These are phyloP conservation scores for Leucosporidium yakuticum DNA, from an alignment of 768 basidiomycete genomes.

Conservation along the genomic window DNA sequence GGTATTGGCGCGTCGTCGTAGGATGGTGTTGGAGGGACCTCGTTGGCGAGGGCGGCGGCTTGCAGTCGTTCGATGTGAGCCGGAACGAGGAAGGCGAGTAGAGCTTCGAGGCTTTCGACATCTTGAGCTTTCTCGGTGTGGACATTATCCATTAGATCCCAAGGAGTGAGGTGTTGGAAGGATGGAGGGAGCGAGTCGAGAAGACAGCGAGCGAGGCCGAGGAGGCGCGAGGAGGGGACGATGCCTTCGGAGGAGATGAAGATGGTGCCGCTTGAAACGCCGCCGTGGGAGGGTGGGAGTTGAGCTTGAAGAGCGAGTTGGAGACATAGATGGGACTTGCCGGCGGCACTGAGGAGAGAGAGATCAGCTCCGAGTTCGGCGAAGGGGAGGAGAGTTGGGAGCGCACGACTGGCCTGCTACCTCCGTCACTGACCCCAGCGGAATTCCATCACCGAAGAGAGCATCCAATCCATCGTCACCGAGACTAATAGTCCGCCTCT, in stretches of 20 bases:
- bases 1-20: conserved; percentile 48
- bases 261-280: conserved; percentile 62
- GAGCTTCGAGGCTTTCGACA: conserved; percentile 44
- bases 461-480: background rate
- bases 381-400: background rate
- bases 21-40: conserved; percentile 35
- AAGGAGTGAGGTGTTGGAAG: conserved; percentile 8
- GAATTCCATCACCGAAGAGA: background rate
- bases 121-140: conserved; percentile 55
- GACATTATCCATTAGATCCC: conserved; percentile 42
- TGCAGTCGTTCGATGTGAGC: conserved; percentile 47
- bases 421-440: conserved; percentile 4
- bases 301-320: conserved; percentile 77
- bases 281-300: conserved; percentile 55
- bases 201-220: conserved; percentile 35
- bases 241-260: conserved; percentile 69
- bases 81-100: conserved; percentile 44
- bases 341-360: conserved; percentile 62
- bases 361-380: background rate
- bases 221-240: conserved; percentile 62
- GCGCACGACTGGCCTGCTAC: conserved; percentile 8
- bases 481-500: conserved; percentile 11
- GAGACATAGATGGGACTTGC: conserved; percentile 87
- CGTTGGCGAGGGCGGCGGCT: conserved; percentile 29
- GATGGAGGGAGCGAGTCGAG: conserved; percentile 29